Percentiles rank a stretch among this genome's conserved stretches.
Conservation (phyloP, 2,329 filamentous ascomycete genomes). For the Plectosphaerella plurivora region DNA sequence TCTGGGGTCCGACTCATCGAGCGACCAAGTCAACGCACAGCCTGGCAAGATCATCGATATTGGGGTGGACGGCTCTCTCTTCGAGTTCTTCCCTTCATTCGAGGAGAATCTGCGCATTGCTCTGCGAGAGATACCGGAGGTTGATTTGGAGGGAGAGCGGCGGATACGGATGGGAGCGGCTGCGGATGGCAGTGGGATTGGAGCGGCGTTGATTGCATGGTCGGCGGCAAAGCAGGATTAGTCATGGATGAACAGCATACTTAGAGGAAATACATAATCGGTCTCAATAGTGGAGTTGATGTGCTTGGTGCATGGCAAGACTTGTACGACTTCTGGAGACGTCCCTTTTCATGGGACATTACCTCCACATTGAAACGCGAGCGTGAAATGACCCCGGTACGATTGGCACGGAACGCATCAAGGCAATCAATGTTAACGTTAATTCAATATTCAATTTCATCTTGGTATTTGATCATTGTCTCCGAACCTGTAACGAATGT, state of each 20-base stretch:
- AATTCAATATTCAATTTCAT: no score
- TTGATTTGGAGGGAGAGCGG: slow-evolving; percentile 58
- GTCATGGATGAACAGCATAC: neutral
- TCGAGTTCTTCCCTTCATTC: slow-evolving; percentile 69
- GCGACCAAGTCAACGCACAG: neutral
- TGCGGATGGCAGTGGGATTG: slow-evolving; percentile 62
- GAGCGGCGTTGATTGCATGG: slow-evolving; percentile 63
- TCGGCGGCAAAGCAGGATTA: neutral
- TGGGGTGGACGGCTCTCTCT: slow-evolving; percentile 67
- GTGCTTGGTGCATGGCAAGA: no score
- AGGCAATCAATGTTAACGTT: no score
- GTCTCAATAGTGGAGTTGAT: no score
- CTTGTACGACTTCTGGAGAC: no score
- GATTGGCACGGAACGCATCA: no score
- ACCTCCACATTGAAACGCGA: no score
- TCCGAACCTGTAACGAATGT: no score
- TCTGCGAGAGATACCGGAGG: slow-evolving; percentile 55
- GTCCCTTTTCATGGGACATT: no score
- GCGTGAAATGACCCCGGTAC: no score
- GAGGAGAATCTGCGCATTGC: slow-evolving; percentile 62
- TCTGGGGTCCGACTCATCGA: neutral
- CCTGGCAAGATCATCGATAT: slow-evolving; percentile 50
- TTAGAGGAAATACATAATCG: neutral
- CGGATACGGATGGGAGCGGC: slow-evolving; percentile 66
- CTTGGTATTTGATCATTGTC: no score